Conservation (phyloP, 371 early-diverging fungal species). For the Funneliformis caledonium region DNA sequence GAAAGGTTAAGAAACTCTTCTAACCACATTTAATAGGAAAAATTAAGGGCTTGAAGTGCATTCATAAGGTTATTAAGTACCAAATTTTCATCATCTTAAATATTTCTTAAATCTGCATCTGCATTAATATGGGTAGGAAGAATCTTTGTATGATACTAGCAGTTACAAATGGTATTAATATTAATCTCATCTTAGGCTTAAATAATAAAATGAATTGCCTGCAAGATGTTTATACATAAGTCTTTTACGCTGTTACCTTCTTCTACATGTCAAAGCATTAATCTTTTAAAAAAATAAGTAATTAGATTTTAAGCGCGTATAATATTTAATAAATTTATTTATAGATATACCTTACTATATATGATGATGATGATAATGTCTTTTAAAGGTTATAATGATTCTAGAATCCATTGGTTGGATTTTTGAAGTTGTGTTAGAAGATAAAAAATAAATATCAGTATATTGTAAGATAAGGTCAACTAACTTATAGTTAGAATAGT, state of each 20-base stretch:
- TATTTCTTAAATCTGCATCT: too few relatives aligned
- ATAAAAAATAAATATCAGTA: background rate
- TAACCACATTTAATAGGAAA: too few relatives aligned
- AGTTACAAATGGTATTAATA: conserved; percentile 1
- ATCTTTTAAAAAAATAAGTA: background rate
- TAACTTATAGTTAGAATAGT: conserved; percentile 18
- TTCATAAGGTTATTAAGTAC: too few relatives aligned
- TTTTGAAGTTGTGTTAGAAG: conserved; percentile 43
- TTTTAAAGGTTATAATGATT: conserved; percentile 43
- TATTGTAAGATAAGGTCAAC: background rate
- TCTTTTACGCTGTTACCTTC: background rate
- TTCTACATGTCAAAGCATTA: conserved; percentile 6
- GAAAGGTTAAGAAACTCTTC: too few relatives aligned
- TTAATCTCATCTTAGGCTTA: conserved; percentile 7
- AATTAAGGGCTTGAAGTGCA: too few relatives aligned
- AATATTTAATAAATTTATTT: background rate
- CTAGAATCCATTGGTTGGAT: conserved; percentile 45
- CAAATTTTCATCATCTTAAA: too few relatives aligned
- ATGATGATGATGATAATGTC: background rate
- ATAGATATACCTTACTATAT: background rate
- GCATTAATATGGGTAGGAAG: background rate
- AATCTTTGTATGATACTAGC: conserved; percentile 20
- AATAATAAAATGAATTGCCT: conserved; percentile 27
- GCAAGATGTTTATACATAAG: conserved; percentile 12
- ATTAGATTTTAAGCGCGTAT: background rate